These are phyloP conservation scores for Starmerella bombi DNA, from an alignment of 805 yeast genomes.

Conservation along the genomic window DNA sequence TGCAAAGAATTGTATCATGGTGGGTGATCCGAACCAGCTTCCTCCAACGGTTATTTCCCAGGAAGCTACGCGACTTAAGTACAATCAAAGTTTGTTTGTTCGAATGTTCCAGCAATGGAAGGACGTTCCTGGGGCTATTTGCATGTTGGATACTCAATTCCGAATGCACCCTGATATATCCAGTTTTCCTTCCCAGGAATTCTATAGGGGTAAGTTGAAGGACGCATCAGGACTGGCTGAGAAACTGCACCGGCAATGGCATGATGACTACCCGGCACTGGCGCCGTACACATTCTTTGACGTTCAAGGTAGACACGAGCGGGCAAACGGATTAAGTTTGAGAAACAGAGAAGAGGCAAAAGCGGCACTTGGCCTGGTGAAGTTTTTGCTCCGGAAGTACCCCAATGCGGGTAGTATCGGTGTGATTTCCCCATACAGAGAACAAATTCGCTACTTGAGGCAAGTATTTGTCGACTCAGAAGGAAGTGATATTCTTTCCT, in stretches of 20 bases:
- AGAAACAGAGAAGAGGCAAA: conserved; percentile 59
- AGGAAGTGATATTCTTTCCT: conserved; percentile 50
- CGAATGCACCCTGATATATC: conserved; percentile 97
- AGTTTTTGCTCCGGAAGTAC: conserved; percentile 36
- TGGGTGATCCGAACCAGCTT: conserved; percentile 95
- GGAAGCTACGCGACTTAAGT: conserved; percentile 62
- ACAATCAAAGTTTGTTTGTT: conserved; percentile 87
- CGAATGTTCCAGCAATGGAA: conserved; percentile 66
- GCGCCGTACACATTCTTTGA: conserved; percentile 74
- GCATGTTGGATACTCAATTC: conserved; percentile 77
- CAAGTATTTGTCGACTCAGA: conserved; percentile 42
- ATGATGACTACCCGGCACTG: conserved; percentile 34
- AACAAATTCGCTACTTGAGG: conserved; percentile 54
- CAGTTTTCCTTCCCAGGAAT: conserved; percentile 69
- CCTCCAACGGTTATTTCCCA: conserved; percentile 94
- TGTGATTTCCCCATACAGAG: conserved; percentile 87
- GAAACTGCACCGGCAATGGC: conserved; percentile 64
- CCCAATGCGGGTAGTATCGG: conserved; percentile 55
- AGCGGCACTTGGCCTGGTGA: conserved; percentile 56
- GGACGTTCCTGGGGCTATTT: conserved; percentile 34
- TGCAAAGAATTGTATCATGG: conserved; percentile 82
- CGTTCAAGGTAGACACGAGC: conserved; percentile 47
- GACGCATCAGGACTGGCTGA: conserved; percentile 68
- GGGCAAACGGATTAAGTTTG: conserved; percentile 40
- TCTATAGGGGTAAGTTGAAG: conserved; percentile 55